phyloP scores from a whole-genome alignment of 129 eudicot genomes.

The Ambrosia trifida region DNA sequence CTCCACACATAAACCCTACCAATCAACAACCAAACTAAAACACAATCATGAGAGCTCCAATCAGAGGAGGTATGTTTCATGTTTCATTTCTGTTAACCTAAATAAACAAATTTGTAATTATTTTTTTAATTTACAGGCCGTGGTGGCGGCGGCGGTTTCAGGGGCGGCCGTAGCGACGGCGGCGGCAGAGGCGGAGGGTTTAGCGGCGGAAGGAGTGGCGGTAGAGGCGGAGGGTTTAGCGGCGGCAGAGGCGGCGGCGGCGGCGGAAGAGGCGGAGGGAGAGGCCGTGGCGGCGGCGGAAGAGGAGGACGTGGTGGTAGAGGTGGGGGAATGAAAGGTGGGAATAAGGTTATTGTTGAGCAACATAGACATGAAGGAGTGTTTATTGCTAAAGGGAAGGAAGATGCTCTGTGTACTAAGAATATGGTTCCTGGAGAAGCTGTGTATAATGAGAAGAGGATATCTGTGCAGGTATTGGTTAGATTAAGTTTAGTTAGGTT shows the following conservation, averaged over 20 bases:
- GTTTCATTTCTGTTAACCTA: not conserved
- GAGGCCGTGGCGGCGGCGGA: constrained; percentile 45
- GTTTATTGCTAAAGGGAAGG: constrained; percentile 86
- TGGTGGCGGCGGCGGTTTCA: constrained; percentile 46
- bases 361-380: constrained; percentile 91
- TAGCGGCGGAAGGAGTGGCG: constrained; percentile 57
- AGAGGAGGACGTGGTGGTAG: constrained; percentile 53
- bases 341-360: constrained; percentile 77
- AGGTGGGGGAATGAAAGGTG: constrained; percentile 79
- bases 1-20: constrained; percentile 35
- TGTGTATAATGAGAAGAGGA: constrained; percentile 83
- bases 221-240: constrained; percentile 37
- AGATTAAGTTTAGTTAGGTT: not conserved
- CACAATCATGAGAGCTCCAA: constrained; percentile 37
- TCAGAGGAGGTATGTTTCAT: constrained; percentile 25
- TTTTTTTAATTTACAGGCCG: constrained; percentile 39
- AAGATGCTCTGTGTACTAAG: constrained; percentile 85
- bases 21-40: not conserved
- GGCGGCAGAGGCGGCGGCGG: constrained; percentile 37
- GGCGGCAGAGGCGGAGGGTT: constrained; percentile 52
- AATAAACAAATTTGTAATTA: not conserved
- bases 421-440: constrained; percentile 95
- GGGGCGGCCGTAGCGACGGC: constrained; percentile 52
- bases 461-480: constrained; percentile 71
- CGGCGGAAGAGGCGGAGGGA: constrained; percentile 49